phyloP scores from a whole-genome alignment of 2,329 filamentous ascomycete species.

The Aspergillus spinulosporus region DNA sequence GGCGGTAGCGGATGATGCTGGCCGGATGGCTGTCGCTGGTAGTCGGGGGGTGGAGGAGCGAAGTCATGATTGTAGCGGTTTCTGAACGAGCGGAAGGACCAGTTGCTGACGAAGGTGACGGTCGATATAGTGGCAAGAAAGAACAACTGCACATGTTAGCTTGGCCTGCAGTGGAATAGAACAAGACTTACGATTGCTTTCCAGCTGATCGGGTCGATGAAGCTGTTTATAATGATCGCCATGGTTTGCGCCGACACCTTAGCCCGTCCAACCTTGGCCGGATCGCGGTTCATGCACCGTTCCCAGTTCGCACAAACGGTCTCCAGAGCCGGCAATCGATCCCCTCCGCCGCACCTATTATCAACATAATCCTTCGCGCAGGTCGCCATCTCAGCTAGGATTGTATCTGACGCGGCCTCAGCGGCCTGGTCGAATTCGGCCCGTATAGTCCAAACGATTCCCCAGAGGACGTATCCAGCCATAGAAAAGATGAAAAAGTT shows the following conservation, averaged over 20 bases:
- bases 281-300: slow-evolving; percentile 82
- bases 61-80: slow-evolving; percentile 36
- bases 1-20: slow-evolving; percentile 26
- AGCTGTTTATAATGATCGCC: slow-evolving; percentile 89
- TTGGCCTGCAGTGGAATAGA: neutral
- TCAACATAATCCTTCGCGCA: slow-evolving; percentile 73
- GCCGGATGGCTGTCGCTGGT: slow-evolving; percentile 25
- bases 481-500: slow-evolving; percentile 52
- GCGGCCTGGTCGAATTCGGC: slow-evolving; percentile 74
- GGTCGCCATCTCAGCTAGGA: slow-evolving; percentile 69
- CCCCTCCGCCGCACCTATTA: slow-evolving; percentile 71
- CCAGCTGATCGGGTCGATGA: slow-evolving; percentile 85
- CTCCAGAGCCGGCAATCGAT: slow-evolving; percentile 71
- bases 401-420: slow-evolving; percentile 65
- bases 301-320: slow-evolving; percentile 77
- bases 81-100: slow-evolving; percentile 58
- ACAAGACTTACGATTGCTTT: slow-evolving; percentile 66
- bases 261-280: slow-evolving; percentile 73
- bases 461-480: slow-evolving; percentile 65
- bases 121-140: slow-evolving; percentile 45
- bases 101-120: slow-evolving; percentile 59
- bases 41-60: slow-evolving; percentile 24
- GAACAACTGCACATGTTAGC: slow-evolving; percentile 37
- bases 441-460: slow-evolving; percentile 68
- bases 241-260: slow-evolving; percentile 83